Conservation (phyloP, 768 basidiomycete genomes). For the Boletales sp. region DNA sequence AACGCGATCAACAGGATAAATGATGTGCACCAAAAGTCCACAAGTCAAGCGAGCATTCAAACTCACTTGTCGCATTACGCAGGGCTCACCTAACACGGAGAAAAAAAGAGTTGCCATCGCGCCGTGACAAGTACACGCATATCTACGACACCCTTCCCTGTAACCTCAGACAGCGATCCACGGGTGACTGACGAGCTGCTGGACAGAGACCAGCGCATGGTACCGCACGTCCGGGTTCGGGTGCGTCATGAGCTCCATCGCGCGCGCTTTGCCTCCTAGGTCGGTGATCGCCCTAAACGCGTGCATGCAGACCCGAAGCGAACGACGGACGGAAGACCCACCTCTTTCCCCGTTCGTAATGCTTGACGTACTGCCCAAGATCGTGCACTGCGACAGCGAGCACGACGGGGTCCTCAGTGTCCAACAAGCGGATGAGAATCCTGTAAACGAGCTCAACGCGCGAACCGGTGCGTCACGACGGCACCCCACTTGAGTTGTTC, state of each 20-base stretch:
- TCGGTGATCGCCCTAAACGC: constrained; percentile 67
- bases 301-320: not conserved
- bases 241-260: constrained; percentile 94
- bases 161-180: constrained; percentile 49
- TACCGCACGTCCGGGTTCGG: constrained; percentile 87
- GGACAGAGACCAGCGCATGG: constrained; percentile 85
- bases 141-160: no score
- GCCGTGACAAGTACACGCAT: no score
- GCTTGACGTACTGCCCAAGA: constrained; percentile 90
- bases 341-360: constrained; percentile 91
- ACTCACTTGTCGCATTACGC: no score
- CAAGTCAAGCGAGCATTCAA: no score
- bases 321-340: constrained; percentile 33
- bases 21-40: no score
- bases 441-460: constrained; percentile 36
- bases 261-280: constrained; percentile 79
- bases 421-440: constrained; percentile 68
- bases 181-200: constrained; percentile 87
- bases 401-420: constrained; percentile 64
- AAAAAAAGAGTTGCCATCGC: no score
- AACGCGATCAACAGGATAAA: no score
- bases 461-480: constrained; percentile 7
- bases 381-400: constrained; percentile 93
- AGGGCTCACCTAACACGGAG: no score
- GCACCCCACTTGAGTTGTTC: constrained; percentile 71